Conservation (phyloP, 169 alveolate genomes). For the Eimeria falciformis region DNA sequence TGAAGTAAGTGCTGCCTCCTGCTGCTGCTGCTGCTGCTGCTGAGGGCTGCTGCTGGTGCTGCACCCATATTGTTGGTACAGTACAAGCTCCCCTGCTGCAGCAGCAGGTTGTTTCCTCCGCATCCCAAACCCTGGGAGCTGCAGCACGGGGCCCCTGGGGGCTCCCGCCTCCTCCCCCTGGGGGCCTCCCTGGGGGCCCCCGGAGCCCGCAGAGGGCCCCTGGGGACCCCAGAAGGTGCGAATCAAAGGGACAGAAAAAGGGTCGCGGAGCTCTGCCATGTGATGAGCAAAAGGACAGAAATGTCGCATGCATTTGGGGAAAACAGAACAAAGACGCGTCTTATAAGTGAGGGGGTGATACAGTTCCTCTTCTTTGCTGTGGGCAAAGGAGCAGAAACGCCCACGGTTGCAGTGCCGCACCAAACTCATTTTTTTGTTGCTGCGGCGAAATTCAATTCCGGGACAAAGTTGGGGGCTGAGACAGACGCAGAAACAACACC, state of each 20-base stretch:
- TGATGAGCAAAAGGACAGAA: slow-evolving; percentile 85
- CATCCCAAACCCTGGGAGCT: slow-evolving; percentile 22
- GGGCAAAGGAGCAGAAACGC: slow-evolving; percentile 83
- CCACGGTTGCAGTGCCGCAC: slow-evolving; percentile 83
- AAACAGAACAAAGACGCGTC: slow-evolving; percentile 80
- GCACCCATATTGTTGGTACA: too few relatives aligned
- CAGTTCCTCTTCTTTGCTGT: slow-evolving; percentile 84
- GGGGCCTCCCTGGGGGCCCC: slow-evolving; percentile 8
- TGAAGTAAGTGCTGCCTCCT: slow-evolving; percentile 18
- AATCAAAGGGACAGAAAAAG: slow-evolving; percentile 52
- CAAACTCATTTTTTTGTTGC: slow-evolving; percentile 83
- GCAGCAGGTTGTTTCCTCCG: slow-evolving; percentile 42
- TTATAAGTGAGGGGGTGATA: slow-evolving; percentile 84
- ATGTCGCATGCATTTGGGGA: slow-evolving; percentile 81
- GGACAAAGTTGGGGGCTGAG: slow-evolving; percentile 85
- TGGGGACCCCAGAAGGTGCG: slow-evolving; percentile 54
- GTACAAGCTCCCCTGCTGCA: slow-evolving; percentile 16
- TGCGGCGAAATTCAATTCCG: slow-evolving; percentile 81
- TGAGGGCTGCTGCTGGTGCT: slow-evolving; percentile 25
- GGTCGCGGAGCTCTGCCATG: slow-evolving; percentile 74
- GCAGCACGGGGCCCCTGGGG: slow-evolving; percentile 1
- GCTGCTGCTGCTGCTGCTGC: slow-evolving; percentile 60
- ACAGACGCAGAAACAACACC: slow-evolving; percentile 26
- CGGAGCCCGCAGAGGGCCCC: background rate
- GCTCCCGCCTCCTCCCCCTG: background rate